Conservation (phyloP, 2,329 filamentous ascomycete genomes). For the Xylariaceae sp. region DNA sequence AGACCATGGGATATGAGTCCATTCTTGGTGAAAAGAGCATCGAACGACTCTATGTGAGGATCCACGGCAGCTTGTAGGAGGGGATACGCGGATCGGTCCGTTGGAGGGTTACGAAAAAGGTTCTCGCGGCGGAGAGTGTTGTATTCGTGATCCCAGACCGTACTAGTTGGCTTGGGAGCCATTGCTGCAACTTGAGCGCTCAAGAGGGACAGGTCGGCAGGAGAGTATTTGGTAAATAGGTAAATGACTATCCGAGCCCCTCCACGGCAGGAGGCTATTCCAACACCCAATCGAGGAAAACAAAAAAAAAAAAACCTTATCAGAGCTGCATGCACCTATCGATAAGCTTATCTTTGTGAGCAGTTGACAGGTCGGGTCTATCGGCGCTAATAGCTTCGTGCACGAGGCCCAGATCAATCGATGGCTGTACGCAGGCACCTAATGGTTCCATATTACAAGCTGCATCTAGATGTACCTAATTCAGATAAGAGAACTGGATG, state of each 20-base stretch:
- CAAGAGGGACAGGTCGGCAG: too few species aligned
- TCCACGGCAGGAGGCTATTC: slow-evolving; percentile 8
- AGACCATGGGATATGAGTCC: slow-evolving; percentile 71
- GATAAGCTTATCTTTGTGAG: neutral
- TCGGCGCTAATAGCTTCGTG: too few species aligned
- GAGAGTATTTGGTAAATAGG: too few species aligned
- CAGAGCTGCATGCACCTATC: slow-evolving; percentile 7
- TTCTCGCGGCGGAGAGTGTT: slow-evolving; percentile 81
- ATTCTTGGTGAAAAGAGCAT: slow-evolving; percentile 73
- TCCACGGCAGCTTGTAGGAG: slow-evolving; percentile 79
- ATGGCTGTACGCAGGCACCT: too few species aligned
- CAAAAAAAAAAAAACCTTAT: slow-evolving; percentile 22
- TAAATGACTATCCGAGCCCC: slow-evolving; percentile 3
- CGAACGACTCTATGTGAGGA: slow-evolving; percentile 94
- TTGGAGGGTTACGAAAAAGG: slow-evolving; percentile 84
- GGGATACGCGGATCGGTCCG: slow-evolving; percentile 83
- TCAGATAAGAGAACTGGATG: too few species aligned
- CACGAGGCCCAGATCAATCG: too few species aligned
- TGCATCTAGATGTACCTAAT: too few species aligned
- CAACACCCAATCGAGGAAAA: neutral
- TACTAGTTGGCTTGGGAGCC: slow-evolving; percentile 56
- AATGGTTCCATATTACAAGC: too few species aligned
- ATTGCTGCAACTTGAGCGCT: slow-evolving; percentile 32
- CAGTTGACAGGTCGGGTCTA: too few species aligned
- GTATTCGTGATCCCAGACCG: slow-evolving; percentile 80